These are phyloP conservation scores for Chimonanthus praecox DNA, from an alignment of 164 flowering plant genomes.

Conservation along the genomic window DNA sequence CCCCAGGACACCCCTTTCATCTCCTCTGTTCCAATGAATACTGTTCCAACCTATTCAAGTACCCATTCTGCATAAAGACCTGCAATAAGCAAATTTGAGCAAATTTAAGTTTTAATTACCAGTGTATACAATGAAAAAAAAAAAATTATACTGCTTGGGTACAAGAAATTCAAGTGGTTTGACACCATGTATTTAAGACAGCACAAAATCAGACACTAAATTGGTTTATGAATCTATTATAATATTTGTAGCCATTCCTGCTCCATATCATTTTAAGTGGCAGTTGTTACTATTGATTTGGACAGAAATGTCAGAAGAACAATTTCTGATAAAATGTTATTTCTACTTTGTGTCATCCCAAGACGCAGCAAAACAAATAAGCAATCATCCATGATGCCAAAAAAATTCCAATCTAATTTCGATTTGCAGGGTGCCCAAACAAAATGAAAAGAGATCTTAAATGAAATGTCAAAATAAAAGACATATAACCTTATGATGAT, in stretches of 20 bases:
- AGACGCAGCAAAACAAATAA: too few species aligned
- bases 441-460: background rate
- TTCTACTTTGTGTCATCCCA: background rate
- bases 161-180: background rate
- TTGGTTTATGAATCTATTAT: background rate
- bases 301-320: background rate
- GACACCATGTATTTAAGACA: background rate
- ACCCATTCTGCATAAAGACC: background rate
- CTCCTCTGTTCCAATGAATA: conserved; percentile 16
- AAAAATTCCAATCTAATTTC: background rate
- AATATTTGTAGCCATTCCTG: background rate
- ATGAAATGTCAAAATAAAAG: background rate
- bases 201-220: background rate
- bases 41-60: background rate
- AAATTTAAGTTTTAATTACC: background rate
- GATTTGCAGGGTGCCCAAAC: background rate
- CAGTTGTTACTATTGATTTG: background rate
- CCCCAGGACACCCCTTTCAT: conserved; percentile 75
- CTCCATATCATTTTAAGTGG: background rate
- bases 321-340: background rate
- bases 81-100: background rate
- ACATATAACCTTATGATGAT: background rate
- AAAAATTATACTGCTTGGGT: background rate
- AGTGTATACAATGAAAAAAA: background rate
- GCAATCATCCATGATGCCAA: background rate